These are phyloP conservation scores for Neopestalotiopsis rosae DNA, from an alignment of 2,329 filamentous ascomycete genomes.

Conservation along the genomic window DNA sequence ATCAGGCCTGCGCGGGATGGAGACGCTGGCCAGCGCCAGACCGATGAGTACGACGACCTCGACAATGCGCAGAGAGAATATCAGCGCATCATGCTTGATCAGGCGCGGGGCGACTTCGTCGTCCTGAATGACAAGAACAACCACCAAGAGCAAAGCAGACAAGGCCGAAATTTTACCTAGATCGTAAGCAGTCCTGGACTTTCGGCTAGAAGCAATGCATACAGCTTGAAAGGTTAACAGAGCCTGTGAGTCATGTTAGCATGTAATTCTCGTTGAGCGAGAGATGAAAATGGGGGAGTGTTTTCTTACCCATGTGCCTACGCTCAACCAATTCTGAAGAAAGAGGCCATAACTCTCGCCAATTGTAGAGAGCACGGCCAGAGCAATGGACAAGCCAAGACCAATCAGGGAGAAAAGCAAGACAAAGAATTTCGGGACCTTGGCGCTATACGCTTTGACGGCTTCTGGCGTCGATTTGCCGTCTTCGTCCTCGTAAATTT, in stretches of 20 bases:
- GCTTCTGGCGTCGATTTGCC: slow-evolving; percentile 71
- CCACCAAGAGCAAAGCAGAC: slow-evolving; percentile 51
- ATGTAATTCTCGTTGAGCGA: slow-evolving; percentile 14
- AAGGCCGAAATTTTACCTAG: slow-evolving; percentile 58
- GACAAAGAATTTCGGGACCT: slow-evolving; percentile 59
- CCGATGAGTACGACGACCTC: slow-evolving; percentile 52
- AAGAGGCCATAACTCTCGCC: slow-evolving; percentile 44
- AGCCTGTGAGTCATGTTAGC: slow-evolving; percentile 41
- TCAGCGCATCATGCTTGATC: slow-evolving; percentile 36
- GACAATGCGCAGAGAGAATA: slow-evolving; percentile 52
- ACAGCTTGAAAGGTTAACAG: slow-evolving; percentile 58
- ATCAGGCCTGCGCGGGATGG: slow-evolving; percentile 70
- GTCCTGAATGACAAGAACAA: slow-evolving; percentile 51
- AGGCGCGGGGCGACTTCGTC: slow-evolving; percentile 42
- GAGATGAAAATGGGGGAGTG: slow-evolving; percentile 28
- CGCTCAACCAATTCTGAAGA: slow-evolving; percentile 64
- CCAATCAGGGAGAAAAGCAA: slow-evolving; percentile 60
- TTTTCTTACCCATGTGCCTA: slow-evolving; percentile 66
- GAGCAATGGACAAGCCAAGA: slow-evolving; percentile 58
- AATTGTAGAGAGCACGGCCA: slow-evolving; percentile 58
- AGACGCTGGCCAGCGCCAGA: slow-evolving; percentile 54
- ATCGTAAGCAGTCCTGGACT: slow-evolving; percentile 57
- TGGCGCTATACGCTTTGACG: slow-evolving; percentile 65
- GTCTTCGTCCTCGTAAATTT: slow-evolving; percentile 71
- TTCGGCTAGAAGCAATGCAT: slow-evolving; percentile 53